Evolutionary conservation across 331 rosid genomes (phyloP), one percentile per base, ranked within the genome.

Genomic region (Dryas integrifolia): DNA sequence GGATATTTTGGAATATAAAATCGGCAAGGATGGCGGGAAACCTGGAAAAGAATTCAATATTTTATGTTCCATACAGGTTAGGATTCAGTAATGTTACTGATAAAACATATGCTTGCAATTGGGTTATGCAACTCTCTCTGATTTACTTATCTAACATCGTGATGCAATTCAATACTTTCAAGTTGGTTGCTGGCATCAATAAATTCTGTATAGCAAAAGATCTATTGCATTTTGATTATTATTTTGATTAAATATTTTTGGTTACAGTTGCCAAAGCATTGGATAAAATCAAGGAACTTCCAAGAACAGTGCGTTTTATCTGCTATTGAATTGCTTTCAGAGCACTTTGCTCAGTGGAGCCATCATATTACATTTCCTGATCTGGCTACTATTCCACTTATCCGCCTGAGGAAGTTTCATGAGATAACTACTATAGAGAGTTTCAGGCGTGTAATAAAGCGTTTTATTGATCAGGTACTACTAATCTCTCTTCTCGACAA

Each of bases 391-490:
- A 82, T 86, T 81, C 90, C 98, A 30, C 89, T 94, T 21, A 58
- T 88, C 52, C 85, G 76, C 82, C 76, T 94, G 72, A 87, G 81
- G 84, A 94, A 94, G 85, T 82, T 91, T 58, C 79, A 70, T 21
- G 92, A 86, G 72, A 81, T 41, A 67, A 85, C 92, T 67, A 77
- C 89, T 35, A 56, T 78, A 14, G 98, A 94, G 82, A 88, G 85
- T 82, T 78, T 70, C 87, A 88, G 58, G 77, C 92, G 93, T 58
- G 65, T 85, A 53, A 83, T 91, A 70, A 91, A 83, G 84, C 92
- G 96, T 43, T 91, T 94, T 74, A 81, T 94, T 60, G 92, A 91
- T 75, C 96, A 94, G 97, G 98, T 94, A 88, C 35, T n/a, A 30
- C 35, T 26, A 26, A 9, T 58, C 40, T 62, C 1, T 51, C 12